Conservation (phyloP, 345 rosid genomes). For the Garcia nutans region DNA sequence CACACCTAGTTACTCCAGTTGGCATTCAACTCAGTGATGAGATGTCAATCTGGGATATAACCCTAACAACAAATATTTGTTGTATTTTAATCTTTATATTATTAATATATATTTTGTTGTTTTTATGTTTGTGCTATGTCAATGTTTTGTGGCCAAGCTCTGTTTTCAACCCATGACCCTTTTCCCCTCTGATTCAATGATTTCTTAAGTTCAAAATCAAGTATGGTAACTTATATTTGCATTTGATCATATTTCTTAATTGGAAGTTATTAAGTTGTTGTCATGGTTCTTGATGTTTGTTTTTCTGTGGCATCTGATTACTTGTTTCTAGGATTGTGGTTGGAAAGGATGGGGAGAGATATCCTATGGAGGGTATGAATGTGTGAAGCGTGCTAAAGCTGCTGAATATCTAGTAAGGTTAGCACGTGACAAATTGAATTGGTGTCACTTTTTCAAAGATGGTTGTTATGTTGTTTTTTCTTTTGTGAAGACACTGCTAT, state of each 20-base stretch:
- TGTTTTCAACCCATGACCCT: too few species aligned
- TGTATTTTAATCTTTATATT: too few species aligned
- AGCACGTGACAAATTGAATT: constrained; percentile 10
- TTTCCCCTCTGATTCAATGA: too few species aligned
- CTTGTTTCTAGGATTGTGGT: constrained; percentile 59
- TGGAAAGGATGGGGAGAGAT: constrained; percentile 99
- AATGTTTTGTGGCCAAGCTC: too few species aligned
- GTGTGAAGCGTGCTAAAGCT: constrained; percentile 72
- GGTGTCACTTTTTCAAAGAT: constrained; percentile 10
- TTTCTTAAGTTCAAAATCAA: too few species aligned
- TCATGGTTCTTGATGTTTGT: background rate
- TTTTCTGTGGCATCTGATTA: background rate
- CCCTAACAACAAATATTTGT: too few species aligned
- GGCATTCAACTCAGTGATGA: too few species aligned
- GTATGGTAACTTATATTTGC: background rate
- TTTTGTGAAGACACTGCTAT: constrained; percentile 4
- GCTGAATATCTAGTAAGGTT: constrained; percentile 73
- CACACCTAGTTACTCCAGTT: too few species aligned
- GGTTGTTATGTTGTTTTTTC: background rate
- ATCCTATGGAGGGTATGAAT: constrained; percentile 81
- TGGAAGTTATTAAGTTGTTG: background rate
- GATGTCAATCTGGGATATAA: too few species aligned
- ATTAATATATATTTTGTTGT: too few species aligned
- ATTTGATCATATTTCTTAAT: background rate
- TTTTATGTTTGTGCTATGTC: too few species aligned